Conservation (phyloP, 352 stramenopile species). For the Phytophthora foliorum region DNA sequence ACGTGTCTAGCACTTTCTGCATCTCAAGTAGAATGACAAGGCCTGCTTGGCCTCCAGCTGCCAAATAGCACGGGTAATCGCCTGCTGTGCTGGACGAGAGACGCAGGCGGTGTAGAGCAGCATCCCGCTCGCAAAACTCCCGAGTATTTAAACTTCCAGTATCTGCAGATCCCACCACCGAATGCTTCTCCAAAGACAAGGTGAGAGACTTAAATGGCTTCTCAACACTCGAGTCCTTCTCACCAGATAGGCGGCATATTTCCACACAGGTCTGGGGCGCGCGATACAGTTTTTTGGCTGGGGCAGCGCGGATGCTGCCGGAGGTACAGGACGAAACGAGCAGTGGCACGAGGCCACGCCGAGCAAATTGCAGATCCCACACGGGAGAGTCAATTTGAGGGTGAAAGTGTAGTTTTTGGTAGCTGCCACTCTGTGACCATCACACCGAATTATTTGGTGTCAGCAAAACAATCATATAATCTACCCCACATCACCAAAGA, state of each 20-base stretch:
- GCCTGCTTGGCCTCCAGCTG: slow-evolving; percentile 69
- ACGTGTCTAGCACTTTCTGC: slow-evolving; percentile 63
- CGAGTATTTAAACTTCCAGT: slow-evolving; percentile 49
- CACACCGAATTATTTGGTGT: not conserved
- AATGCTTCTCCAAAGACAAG: slow-evolving; percentile 57
- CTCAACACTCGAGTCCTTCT: slow-evolving; percentile 63
- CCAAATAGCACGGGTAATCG: slow-evolving; percentile 71
- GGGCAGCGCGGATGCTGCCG: slow-evolving; percentile 69
- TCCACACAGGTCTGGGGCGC: slow-evolving; percentile 74
- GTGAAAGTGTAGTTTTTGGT: slow-evolving; percentile 86
- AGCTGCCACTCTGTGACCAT: slow-evolving; percentile 70
- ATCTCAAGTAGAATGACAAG: slow-evolving; percentile 82
- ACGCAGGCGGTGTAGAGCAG: slow-evolving; percentile 76
- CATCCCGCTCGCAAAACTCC: slow-evolving; percentile 81
- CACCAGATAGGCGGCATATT: slow-evolving; percentile 66
- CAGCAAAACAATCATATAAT: not conserved
- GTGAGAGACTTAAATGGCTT: slow-evolving; percentile 66
- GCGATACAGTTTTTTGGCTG: slow-evolving; percentile 74
- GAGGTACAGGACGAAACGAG: slow-evolving; percentile 78
- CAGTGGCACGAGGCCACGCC: slow-evolving; percentile 50
- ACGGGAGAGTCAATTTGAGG: slow-evolving; percentile 88
- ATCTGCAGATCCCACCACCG: slow-evolving; percentile 59
- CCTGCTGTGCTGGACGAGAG: slow-evolving; percentile 54
- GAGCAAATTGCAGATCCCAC: slow-evolving; percentile 82
- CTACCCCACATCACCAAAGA: not conserved